Percentiles rank a stretch among this genome's conserved stretches.
phyloP scores from a whole-genome alignment of 106 monocot species.

The Dendrobium catenatum region DNA sequence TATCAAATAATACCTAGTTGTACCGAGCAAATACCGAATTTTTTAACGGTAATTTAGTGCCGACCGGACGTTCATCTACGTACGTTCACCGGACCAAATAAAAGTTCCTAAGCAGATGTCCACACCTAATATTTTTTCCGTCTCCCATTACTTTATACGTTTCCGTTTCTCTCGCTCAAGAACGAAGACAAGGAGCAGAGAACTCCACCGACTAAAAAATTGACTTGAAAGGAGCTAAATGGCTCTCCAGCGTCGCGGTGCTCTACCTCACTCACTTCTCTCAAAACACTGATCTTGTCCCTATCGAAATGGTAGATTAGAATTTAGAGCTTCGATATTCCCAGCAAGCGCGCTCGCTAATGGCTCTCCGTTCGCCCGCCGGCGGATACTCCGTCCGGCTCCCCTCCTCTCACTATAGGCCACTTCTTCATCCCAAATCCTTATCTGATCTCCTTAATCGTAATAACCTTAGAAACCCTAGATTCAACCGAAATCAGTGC shows the following conservation, averaged over 20 bases:
- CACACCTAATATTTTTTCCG: too few species aligned
- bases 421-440: not conserved
- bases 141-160: too few species aligned
- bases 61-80: too few species aligned
- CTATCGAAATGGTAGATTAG: too few species aligned
- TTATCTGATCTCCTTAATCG: not conserved
- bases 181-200: not conserved
- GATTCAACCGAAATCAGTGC: not conserved
- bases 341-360: not conserved
- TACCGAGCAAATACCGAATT: too few species aligned
- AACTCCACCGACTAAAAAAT: not conserved
- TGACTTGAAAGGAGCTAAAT: not conserved
- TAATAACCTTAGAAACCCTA: not conserved
- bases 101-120: too few species aligned
- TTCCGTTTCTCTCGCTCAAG: not conserved
- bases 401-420: slow-evolving; percentile 5
- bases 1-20: too few species aligned
- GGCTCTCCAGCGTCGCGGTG: not conserved
- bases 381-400: not conserved
- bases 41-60: too few species aligned
- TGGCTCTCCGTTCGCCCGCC: slow-evolving; percentile 9
- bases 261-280: not conserved
- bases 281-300: not conserved
- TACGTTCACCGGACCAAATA: too few species aligned
- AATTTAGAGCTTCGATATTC: not conserved